These are phyloP conservation scores for Myochromella boudieri DNA, from an alignment of 768 basidiomycete genomes.

Conservation along the genomic window DNA sequence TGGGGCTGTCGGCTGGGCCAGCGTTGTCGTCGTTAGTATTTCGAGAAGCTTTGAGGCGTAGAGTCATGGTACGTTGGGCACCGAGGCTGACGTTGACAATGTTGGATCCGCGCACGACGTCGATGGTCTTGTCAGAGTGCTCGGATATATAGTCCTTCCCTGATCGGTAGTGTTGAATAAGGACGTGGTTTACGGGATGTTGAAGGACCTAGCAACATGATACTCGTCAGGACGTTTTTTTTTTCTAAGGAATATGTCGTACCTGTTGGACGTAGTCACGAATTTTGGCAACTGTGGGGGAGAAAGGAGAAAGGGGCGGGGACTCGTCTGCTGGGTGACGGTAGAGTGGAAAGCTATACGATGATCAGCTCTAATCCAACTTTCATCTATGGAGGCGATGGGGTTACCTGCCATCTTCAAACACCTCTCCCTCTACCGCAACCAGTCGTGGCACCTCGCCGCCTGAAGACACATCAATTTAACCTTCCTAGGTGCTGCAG, in stretches of 20 bases:
- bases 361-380: no score
- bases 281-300: constrained; percentile 66
- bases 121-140: constrained; percentile 86
- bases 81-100: constrained; percentile 84
- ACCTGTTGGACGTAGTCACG: constrained; percentile 60
- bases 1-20: no score
- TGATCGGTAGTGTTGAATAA: constrained; percentile 78
- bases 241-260: background rate
- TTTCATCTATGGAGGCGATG: no score
- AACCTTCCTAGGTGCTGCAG: background rate
- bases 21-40: constrained; percentile 14
- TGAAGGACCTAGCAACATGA: constrained; percentile 31
- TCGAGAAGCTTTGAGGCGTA: constrained; percentile 58
- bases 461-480: constrained; percentile 37
- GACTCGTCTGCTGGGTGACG: constrained; percentile 82
- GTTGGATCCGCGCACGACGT: constrained; percentile 69
- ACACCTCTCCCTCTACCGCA: constrained; percentile 60
- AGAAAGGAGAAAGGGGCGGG: constrained; percentile 65
- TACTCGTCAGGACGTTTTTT: background rate
- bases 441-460: constrained; percentile 72
- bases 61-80: constrained; percentile 73
- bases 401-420: constrained; percentile 41
- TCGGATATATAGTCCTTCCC: constrained; percentile 85
- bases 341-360: constrained; percentile 68
- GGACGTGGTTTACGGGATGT: constrained; percentile 80